Conservation (phyloP, 2,329 filamentous ascomycete genomes). For the Fusarium caatingaense region DNA sequence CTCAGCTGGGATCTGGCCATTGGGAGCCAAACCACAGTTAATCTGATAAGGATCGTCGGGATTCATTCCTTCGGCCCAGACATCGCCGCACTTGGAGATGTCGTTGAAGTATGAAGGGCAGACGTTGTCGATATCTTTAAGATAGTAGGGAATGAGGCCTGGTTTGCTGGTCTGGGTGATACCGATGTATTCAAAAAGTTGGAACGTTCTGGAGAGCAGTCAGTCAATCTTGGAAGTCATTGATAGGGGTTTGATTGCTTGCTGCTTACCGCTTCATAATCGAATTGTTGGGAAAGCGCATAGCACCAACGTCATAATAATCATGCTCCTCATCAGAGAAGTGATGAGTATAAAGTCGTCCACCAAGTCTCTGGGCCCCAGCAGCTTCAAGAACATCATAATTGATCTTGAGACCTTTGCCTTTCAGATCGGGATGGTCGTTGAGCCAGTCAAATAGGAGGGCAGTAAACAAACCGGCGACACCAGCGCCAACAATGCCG, state of each 20-base stretch:
- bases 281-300: conserved; percentile 23
- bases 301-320: conserved; percentile 27
- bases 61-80: background rate
- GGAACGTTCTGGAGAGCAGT: background rate
- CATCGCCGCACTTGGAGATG: background rate
- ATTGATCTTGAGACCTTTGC: background rate
- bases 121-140: background rate
- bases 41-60: conserved; percentile 13
- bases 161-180: background rate
- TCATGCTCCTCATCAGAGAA: conserved; percentile 24
- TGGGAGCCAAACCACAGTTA: background rate
- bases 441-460: conserved; percentile 23
- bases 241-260: accelerated
- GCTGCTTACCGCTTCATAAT: conserved; percentile 21
- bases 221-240: no score
- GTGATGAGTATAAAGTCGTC: conserved; percentile 28
- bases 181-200: conserved; percentile 5
- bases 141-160: conserved; percentile 26
- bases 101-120: conserved; percentile 29
- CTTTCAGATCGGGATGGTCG: background rate
- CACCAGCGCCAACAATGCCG: conserved; percentile 19
- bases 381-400: conserved; percentile 32
- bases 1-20: conserved; percentile 2
- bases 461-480: conserved; percentile 16
- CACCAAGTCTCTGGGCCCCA: background rate